Conservation (phyloP, 2,329 filamentous ascomycete species). For the Aspergillus viridinutans region DNA sequence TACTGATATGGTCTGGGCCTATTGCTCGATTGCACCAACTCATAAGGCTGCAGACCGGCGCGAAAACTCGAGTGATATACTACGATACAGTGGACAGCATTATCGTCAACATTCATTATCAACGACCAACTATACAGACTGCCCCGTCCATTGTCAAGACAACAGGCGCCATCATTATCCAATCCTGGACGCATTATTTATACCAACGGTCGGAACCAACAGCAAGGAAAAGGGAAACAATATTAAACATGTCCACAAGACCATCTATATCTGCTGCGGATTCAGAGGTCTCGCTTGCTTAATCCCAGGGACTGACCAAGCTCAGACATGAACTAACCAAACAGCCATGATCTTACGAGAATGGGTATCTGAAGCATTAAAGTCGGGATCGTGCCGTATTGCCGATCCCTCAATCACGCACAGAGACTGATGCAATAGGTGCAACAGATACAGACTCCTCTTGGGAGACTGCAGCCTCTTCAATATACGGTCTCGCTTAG, state of each 20-base stretch:
- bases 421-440: not conserved
- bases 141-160: conserved; percentile 1
- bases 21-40: not conserved
- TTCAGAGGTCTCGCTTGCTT: not conserved
- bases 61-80: not conserved
- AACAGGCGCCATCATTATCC: conserved; percentile 8
- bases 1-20: not conserved
- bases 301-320: not conserved
- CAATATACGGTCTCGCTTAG: conserved; percentile 14
- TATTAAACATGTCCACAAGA: conserved; percentile 6
- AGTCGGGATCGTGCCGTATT: not conserved
- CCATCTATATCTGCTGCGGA: conserved; percentile 4
- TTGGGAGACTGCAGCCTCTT: not conserved
- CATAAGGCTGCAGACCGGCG: not conserved
- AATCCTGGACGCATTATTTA: not conserved
- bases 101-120: not conserved
- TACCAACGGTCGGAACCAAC: conserved; percentile 1
- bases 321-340: not conserved
- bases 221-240: conserved; percentile 4
- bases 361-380: conserved; percentile 34
- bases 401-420: not conserved
- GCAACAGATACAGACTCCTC: not conserved
- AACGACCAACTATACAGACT: conserved; percentile 3
- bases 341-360: conserved; percentile 19
- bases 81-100: not conserved